Conservation (phyloP, 2,329 filamentous ascomycete genomes). For the Calonectria hongkongensis region DNA sequence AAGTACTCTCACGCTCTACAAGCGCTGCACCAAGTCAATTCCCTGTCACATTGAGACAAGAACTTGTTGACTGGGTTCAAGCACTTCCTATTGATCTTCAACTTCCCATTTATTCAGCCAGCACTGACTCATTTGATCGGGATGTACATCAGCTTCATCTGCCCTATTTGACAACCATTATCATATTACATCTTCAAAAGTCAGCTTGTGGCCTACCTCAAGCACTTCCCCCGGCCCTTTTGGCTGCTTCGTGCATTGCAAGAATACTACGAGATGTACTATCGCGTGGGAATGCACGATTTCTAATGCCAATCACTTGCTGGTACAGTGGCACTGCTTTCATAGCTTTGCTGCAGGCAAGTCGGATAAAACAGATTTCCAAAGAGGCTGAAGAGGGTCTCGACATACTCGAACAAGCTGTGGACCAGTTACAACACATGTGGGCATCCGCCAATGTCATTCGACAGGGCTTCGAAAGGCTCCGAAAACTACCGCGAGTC, state of each 20-base stretch:
- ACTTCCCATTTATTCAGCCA: slow-evolving; percentile 36
- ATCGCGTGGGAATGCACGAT: slow-evolving; percentile 61
- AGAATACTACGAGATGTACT: slow-evolving; percentile 60
- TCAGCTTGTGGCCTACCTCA: slow-evolving; percentile 60
- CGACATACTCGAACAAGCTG: slow-evolving; percentile 47
- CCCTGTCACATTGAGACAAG: slow-evolving; percentile 42
- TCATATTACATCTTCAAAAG: slow-evolving; percentile 61
- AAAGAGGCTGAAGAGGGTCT: slow-evolving; percentile 48
- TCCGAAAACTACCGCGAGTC: slow-evolving; percentile 31
- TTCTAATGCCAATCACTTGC: slow-evolving; percentile 65
- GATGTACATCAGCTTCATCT: slow-evolving; percentile 65
- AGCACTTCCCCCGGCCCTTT: slow-evolving; percentile 44
- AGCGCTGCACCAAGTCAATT: slow-evolving; percentile 31
- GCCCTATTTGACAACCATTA: slow-evolving; percentile 64
- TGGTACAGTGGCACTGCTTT: slow-evolving; percentile 66
- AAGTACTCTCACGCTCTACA: slow-evolving; percentile 55
- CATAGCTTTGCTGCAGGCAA: slow-evolving; percentile 63
- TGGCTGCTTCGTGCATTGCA: slow-evolving; percentile 48
- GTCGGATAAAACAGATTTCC: slow-evolving; percentile 43
- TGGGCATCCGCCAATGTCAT: slow-evolving; percentile 52
- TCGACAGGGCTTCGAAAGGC: slow-evolving; percentile 47
- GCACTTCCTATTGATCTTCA: slow-evolving; percentile 45
- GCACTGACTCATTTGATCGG: slow-evolving; percentile 59
- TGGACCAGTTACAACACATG: slow-evolving; percentile 47
- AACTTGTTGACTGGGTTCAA: slow-evolving; percentile 46